These are phyloP conservation scores for Acer negundo DNA, from an alignment of 345 rosid genomes.

Conservation along the genomic window DNA sequence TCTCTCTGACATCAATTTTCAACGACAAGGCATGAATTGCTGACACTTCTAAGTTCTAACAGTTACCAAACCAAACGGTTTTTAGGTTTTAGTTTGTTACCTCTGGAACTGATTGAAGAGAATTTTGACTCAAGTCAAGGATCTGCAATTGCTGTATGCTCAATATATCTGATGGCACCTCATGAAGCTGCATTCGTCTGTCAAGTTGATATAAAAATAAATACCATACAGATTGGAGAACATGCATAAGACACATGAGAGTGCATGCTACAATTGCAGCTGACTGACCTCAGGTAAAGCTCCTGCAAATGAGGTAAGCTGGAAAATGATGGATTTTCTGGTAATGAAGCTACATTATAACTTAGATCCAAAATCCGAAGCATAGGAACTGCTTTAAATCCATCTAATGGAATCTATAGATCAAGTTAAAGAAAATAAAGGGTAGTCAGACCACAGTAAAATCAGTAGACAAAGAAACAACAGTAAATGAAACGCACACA, in stretches of 20 bases:
- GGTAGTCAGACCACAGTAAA: slow-evolving; percentile 22
- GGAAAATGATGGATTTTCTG: slow-evolving; percentile 61
- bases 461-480: background rate
- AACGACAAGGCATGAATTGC: background rate
- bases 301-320: slow-evolving; percentile 68
- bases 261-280: slow-evolving; percentile 8
- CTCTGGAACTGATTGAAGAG: slow-evolving; percentile 69
- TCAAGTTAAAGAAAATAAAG: slow-evolving; percentile 14
- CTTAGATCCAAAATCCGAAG: slow-evolving; percentile 85
- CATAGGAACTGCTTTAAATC: slow-evolving; percentile 65
- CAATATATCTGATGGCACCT: slow-evolving; percentile 69
- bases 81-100: slow-evolving; percentile 29
- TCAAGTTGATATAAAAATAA: slow-evolving; percentile 25
- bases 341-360: slow-evolving; percentile 61
- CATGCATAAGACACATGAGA: background rate
- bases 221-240: background rate
- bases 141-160: slow-evolving; percentile 55
- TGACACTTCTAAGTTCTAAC: background rate
- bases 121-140: slow-evolving; percentile 83
- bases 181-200: slow-evolving; percentile 71
- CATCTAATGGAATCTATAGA: slow-evolving; percentile 70
- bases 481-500: background rate
- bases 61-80: background rate
- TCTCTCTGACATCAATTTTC: slow-evolving; percentile 2
- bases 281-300: slow-evolving; percentile 79